Conservation (phyloP, 2,329 filamentous ascomycete species). For the Coniosporium tulheliwenetii region DNA sequence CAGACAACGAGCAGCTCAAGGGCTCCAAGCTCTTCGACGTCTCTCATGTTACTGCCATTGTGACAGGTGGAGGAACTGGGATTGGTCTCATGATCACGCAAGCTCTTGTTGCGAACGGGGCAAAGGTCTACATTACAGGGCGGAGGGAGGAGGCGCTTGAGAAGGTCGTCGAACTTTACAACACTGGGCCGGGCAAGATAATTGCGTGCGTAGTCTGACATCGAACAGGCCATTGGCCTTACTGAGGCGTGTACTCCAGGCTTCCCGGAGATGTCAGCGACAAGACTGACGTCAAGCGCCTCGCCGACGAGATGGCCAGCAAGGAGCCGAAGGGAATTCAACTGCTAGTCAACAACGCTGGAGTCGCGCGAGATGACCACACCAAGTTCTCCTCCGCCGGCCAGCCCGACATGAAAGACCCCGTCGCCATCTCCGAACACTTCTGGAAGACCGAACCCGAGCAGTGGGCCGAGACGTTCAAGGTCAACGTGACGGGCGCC, state of each 20-base stretch:
- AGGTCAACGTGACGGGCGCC: slow-evolving; percentile 33
- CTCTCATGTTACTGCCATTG: slow-evolving; percentile 27
- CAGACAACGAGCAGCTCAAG: slow-evolving; percentile 23
- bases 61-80: slow-evolving; percentile 24
- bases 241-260: slow-evolving; percentile 9
- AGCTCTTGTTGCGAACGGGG: slow-evolving; percentile 18
- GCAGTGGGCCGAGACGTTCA: slow-evolving; percentile 33
- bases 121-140: slow-evolving; percentile 32
- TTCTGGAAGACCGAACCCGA: slow-evolving; percentile 31
- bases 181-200: slow-evolving; percentile 29
- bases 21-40: slow-evolving; percentile 28
- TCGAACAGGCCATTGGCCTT: neutral
- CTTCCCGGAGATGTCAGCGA: slow-evolving; percentile 32
- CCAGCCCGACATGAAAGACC: slow-evolving; percentile 31
- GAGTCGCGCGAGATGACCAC: slow-evolving; percentile 35
- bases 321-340: slow-evolving; percentile 38
- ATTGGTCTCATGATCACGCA: slow-evolving; percentile 24
- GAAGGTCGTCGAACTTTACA: slow-evolving; percentile 30
- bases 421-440: slow-evolving; percentile 33
- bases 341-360: slow-evolving; percentile 38
- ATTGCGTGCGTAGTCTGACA: slow-evolving; percentile 17
- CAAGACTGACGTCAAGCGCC: slow-evolving; percentile 30
- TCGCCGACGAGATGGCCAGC: slow-evolving; percentile 22
- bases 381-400: slow-evolving; percentile 32
- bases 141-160: slow-evolving; percentile 30